These are phyloP conservation scores for Phaeosphaeria sp. DNA, from an alignment of 2,329 filamentous ascomycete species.

Conservation along the genomic window DNA sequence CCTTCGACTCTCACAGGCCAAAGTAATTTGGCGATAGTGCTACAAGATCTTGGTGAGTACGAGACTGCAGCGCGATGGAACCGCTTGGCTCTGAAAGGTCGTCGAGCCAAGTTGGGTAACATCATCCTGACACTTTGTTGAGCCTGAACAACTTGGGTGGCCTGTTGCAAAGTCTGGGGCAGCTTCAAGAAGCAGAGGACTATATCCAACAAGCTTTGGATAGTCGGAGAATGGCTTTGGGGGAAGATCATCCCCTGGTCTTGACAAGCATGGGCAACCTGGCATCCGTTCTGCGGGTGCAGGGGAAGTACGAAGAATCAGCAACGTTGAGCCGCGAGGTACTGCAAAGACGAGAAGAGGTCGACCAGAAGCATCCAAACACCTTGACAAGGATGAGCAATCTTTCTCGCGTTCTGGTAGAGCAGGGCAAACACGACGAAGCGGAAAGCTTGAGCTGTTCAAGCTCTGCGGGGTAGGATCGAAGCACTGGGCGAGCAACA, in stretches of 20 bases:
- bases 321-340: not conserved
- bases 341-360: not conserved
- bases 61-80: not conserved
- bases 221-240: slow-evolving; percentile 11
- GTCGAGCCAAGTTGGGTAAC: not conserved
- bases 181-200: slow-evolving; percentile 12
- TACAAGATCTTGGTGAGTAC: not conserved
- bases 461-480: not conserved
- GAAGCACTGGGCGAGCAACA: not conserved
- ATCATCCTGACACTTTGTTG: slow-evolving; percentile 8
- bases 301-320: not conserved
- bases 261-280: slow-evolving; percentile 9
- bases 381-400: not conserved
- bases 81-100: not conserved
- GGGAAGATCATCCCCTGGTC: slow-evolving; percentile 5
- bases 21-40: not conserved
- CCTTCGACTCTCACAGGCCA: not conserved
- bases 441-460: not conserved
- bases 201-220: slow-evolving; percentile 11
- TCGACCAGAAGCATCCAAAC: not conserved
- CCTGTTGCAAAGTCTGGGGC: slow-evolving; percentile 4
- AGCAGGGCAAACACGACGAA: slow-evolving; percentile 4
- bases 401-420: not conserved
- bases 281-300: not conserved
- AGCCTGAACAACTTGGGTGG: slow-evolving; percentile 6